Evolutionary conservation across 73 alveolate species (phyloP), one percentile per base, ranked within the genome.

Genomic region (Symbiodinium natans): DNA sequence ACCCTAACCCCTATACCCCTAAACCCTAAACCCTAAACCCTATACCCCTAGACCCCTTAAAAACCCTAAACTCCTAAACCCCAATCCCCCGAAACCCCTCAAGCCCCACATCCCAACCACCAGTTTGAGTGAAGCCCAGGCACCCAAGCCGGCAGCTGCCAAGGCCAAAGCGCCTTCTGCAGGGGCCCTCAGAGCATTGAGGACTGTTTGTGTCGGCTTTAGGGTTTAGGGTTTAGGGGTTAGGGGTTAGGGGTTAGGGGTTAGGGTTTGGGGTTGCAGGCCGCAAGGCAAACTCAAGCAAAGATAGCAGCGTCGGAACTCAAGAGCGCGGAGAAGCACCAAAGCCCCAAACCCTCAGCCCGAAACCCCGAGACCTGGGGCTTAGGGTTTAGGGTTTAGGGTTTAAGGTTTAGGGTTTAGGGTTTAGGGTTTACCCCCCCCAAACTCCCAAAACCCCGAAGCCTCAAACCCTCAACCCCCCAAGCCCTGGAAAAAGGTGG

Each of bases 121-220:
- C n/a, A n/a, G n/a, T n/a, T n/a, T n/a, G n/a, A n/a, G n/a, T n/a
- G n/a, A n/a, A 46, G 59, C 59, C 59, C 17, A 63, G 80, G 80
- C 80, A 17, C 80, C 80, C 36, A 63, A 63, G 80, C 71, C 71
- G 23, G 80, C 80, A n/a, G 80, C 80, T 17, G 80, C 80, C 17
- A 63, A 63, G 80, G 36, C 80, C 38, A 63, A 23, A 63, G 36
- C 80, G 36, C 80, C 80, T 29, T 63, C 80, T 29, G 80, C 80
- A 31, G 11, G 17, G 80, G 80, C n/a, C n/a, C 80, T 63, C 80
- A n/a, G 33, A 23, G 36, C 17, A 7, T 1, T 0, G 71, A 21
- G 15, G 71, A 13, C 23, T 29, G 71, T 52, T 52, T 13, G 15
- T 21, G n/a, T 6, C 68, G 11, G 56, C 19, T 43, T 8, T 8